These are phyloP conservation scores for Pleomassaria siparia DNA, from an alignment of 2,329 filamentous ascomycete species.

Conservation along the genomic window DNA sequence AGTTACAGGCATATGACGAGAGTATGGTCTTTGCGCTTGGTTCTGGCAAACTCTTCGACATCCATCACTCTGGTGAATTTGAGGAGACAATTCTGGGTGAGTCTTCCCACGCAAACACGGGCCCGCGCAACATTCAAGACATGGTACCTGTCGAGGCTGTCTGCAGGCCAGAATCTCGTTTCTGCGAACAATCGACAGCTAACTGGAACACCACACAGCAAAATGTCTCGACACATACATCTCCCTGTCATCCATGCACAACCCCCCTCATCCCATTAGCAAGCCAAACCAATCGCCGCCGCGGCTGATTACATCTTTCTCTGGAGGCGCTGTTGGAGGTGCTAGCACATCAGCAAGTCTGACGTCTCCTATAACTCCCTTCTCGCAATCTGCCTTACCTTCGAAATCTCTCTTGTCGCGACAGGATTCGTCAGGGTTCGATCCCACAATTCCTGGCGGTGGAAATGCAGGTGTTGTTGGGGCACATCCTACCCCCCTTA, in stretches of 20 bases:
- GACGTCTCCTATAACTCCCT: slow-evolving; percentile 88
- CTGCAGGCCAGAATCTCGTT: neutral
- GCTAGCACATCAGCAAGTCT: slow-evolving; percentile 66
- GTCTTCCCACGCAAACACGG: slow-evolving; percentile 20
- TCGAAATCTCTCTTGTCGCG: slow-evolving; percentile 95
- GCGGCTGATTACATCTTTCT: slow-evolving; percentile 80
- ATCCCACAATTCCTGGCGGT: slow-evolving; percentile 57
- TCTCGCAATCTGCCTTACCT: slow-evolving; percentile 88
- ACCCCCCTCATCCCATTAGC: slow-evolving; percentile 53
- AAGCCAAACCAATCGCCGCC: slow-evolving; percentile 57
- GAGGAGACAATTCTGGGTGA: slow-evolving; percentile 95
- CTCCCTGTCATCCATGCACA: slow-evolving; percentile 67
- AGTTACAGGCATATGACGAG: slow-evolving; percentile 97
- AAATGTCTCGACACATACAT: slow-evolving; percentile 99
- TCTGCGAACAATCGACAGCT: neutral
- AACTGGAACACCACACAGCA: slow-evolving; percentile 47
- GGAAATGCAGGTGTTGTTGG: slow-evolving; percentile 57
- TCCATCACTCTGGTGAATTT: slow-evolving; percentile 89
- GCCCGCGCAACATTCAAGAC: neutral
- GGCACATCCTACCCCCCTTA: slow-evolving; percentile 61
- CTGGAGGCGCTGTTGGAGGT: slow-evolving; percentile 64
- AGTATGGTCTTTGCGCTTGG: slow-evolving; percentile 98
- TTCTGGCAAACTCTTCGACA: slow-evolving; percentile 91
- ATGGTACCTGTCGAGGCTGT: neutral
- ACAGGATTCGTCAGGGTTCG: slow-evolving; percentile 65